These are phyloP conservation scores for Naganishia onofrii DNA, from an alignment of 768 basidiomycete genomes.

Conservation along the genomic window DNA sequence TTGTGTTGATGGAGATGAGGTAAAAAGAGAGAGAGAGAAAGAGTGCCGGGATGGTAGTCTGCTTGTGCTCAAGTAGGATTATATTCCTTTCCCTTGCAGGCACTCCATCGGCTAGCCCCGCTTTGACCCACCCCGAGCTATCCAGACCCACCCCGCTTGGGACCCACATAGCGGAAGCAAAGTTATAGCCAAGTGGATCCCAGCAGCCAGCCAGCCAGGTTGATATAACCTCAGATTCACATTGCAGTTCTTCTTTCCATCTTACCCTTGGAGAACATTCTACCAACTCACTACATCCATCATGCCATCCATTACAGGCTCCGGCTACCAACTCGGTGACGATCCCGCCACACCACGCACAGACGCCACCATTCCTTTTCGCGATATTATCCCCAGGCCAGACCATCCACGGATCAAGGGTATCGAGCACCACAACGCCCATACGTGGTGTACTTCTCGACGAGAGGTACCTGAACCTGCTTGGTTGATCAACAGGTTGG, in stretches of 20 bases:
- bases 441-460: constrained; percentile 39
- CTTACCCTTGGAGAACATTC: too few species aligned
- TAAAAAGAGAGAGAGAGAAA: not conserved
- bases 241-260: too few species aligned
- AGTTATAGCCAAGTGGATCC: not conserved
- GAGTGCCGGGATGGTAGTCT: not conserved
- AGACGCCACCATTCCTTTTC: constrained; percentile 39
- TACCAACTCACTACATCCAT: not conserved
- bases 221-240: too few species aligned
- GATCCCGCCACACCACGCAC: constrained; percentile 38
- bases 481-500: constrained; percentile 42
- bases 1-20: too few species aligned
- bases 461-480: constrained; percentile 36
- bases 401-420: constrained; percentile 41
- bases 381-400: constrained; percentile 37
- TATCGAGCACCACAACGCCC: constrained; percentile 35
- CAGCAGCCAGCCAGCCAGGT: too few species aligned
- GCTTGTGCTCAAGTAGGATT: too few species aligned
- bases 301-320: constrained; percentile 12
- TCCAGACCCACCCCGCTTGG: not conserved
- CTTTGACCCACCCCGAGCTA: not conserved
- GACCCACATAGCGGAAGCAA: not conserved
- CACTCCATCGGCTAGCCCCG: not conserved
- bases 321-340: constrained; percentile 25
- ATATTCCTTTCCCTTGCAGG: too few species aligned